Percentiles rank a stretch among this genome's conserved stretches.
Evolutionary conservation across 257 asterid genomes (phyloP).

Genomic region (Penstemon eatonii): DNA sequence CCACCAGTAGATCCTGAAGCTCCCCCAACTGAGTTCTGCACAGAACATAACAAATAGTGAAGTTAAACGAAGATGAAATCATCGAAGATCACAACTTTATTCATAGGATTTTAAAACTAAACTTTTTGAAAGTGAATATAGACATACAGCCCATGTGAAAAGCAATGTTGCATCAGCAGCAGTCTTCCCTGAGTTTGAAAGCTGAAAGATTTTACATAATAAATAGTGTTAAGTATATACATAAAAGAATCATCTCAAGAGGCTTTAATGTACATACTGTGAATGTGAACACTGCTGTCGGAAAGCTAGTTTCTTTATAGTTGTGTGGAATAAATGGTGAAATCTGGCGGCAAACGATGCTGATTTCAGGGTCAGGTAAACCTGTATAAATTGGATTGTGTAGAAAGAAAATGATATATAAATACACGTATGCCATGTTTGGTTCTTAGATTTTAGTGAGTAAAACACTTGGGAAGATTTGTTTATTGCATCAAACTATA

Average conservation of each 20-base stretch:
- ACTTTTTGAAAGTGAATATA: neutral
- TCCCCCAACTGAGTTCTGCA: slow-evolving; percentile 47
- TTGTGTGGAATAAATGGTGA: slow-evolving; percentile 83
- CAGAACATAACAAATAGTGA: slow-evolving; percentile 18
- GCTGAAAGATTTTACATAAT: slow-evolving; percentile 26
- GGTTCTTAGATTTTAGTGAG: too few species aligned
- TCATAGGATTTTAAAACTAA: neutral
- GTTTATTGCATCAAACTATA: too few species aligned
- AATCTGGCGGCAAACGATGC: slow-evolving; percentile 70
- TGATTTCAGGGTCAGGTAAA: slow-evolving; percentile 76
- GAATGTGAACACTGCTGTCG: slow-evolving; percentile 69
- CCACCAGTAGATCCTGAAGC: slow-evolving; percentile 41
- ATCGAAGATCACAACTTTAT: neutral
- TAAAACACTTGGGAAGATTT: too few species aligned
- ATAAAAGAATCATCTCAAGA: neutral
- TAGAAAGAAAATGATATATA: too few species aligned
- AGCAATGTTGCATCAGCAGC: slow-evolving; percentile 44
- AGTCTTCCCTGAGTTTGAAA: slow-evolving; percentile 41
- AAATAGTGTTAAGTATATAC: neutral
- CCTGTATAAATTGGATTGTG: slow-evolving; percentile 37
- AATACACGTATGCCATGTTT: too few species aligned
- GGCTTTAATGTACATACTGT: slow-evolving; percentile 35
- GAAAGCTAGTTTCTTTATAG: slow-evolving; percentile 81
- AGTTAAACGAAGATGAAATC: neutral
- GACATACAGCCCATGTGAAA: slow-evolving; percentile 44